Percentiles rank a stretch among this genome's conserved stretches.
Evolutionary conservation across 1,284 basidiomycete species (phyloP).

Genomic region (Rhizoctonia solani): DNA sequence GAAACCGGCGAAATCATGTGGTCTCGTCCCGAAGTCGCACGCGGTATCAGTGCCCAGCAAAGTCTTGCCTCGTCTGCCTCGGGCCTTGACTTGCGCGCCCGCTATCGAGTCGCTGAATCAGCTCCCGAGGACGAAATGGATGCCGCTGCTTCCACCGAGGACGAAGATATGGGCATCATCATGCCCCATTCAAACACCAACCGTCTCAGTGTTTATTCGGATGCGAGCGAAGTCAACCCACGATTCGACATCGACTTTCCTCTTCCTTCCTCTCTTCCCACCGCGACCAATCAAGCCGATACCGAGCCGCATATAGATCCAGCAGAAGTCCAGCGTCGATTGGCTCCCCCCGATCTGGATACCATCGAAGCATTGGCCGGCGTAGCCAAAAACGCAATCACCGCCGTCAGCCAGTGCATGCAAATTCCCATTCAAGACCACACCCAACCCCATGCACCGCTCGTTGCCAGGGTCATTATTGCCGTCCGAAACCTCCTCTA

Average conservation of each 20-base stretch:
- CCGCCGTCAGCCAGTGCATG: conserved; percentile 57
- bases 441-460: conserved; percentile 41
- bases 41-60: conserved; percentile 18
- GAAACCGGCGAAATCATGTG: conserved; percentile 68
- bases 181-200: conserved; percentile 43
- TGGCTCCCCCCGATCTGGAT: conserved; percentile 61
- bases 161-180: conserved; percentile 42
- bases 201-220: conserved; percentile 70
- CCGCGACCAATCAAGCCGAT: neutral
- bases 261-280: no score
- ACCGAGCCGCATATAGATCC: conserved; percentile 23
- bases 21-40: conserved; percentile 55
- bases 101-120: neutral
- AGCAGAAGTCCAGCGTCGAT: conserved; percentile 57
- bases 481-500: conserved; percentile 55
- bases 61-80: conserved; percentile 27
- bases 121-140: neutral
- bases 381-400: conserved; percentile 61
- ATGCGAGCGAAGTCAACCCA: conserved; percentile 75
- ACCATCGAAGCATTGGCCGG: conserved; percentile 62
- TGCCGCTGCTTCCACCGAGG: conserved; percentile 3
- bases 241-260: conserved; percentile 18
- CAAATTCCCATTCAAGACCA: conserved; percentile 16
- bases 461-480: conserved; percentile 67
- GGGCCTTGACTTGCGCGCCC: conserved; percentile 17